Conservation (phyloP, 768 basidiomycete genomes). For the Termitomyces heimii region DNA sequence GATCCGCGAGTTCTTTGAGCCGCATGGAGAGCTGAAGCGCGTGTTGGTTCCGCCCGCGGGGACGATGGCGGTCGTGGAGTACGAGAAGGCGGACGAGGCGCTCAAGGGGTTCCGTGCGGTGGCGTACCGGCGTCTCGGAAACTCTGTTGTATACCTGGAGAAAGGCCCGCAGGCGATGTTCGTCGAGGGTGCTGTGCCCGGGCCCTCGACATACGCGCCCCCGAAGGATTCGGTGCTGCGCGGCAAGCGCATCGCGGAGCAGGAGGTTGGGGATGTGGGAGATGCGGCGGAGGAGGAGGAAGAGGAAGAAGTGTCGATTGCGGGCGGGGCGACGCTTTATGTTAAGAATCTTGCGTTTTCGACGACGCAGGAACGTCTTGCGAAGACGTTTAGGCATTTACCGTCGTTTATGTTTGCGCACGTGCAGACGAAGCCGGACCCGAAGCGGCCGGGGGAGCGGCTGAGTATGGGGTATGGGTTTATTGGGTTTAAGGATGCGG, state of each 20-base stretch:
- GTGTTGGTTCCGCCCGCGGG: conserved; percentile 33
- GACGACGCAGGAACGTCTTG: conserved; percentile 75
- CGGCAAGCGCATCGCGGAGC: conserved; percentile 40
- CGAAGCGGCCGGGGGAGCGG: conserved; percentile 56
- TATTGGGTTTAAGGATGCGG: conserved; percentile 76
- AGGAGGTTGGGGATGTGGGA: conserved; percentile 17
- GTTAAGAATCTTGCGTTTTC: conserved; percentile 94
- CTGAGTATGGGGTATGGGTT: conserved; percentile 98
- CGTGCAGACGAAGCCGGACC: conserved; percentile 87
- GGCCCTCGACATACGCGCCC: conserved; percentile 7
- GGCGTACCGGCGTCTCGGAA: conserved; percentile 84
- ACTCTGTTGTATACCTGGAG: conserved; percentile 88
- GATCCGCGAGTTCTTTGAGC: conserved; percentile 74
- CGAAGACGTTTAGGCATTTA: conserved; percentile 63
- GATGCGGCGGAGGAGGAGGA: conserved; percentile 29
- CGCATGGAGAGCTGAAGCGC: conserved; percentile 63
- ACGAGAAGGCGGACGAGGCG: conserved; percentile 54
- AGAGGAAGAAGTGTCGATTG: conserved; percentile 39
- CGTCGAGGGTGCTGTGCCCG: conserved; percentile 30
- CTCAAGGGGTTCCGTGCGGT: conserved; percentile 53
- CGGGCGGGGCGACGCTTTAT: conserved; percentile 79
- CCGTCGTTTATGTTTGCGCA: conserved; percentile 83
- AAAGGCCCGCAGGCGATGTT: conserved; percentile 89
- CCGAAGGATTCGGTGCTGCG: conserved; percentile 10
- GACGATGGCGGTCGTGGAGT: conserved; percentile 90